Conservation (phyloP, 495 filamentous ascomycete species). For the Xylaria grammica region DNA sequence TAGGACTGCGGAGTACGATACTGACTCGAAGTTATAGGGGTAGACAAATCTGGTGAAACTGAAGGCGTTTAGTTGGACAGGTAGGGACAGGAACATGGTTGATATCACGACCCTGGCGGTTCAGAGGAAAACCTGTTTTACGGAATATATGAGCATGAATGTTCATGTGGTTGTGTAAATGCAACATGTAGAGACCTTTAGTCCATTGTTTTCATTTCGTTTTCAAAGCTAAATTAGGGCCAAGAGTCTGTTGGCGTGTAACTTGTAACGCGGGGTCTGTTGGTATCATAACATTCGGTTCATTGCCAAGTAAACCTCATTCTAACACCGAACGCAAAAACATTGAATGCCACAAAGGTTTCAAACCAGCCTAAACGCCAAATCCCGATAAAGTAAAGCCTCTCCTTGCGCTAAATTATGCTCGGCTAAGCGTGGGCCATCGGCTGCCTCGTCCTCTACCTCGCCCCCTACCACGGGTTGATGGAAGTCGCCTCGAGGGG, state of each 20-base stretch:
- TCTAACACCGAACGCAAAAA: neutral
- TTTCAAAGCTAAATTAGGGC: neutral
- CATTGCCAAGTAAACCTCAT: neutral
- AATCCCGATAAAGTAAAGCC: neutral
- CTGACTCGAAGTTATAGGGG: too few species aligned
- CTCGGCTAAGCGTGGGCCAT: slow-evolving; percentile 12
- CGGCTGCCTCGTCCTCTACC: slow-evolving; percentile 27
- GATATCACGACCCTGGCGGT: too few species aligned
- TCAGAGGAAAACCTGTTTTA: too few species aligned
- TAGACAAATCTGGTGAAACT: too few species aligned
- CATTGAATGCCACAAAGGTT: too few species aligned
- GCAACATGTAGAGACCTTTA: too few species aligned
- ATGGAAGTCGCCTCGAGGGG: slow-evolving; percentile 5
- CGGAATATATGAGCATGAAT: too few species aligned
- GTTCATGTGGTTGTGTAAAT: too few species aligned
- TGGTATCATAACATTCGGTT: neutral
- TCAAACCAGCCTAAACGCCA: neutral
- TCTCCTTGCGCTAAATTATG: neutral
- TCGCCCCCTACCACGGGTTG: slow-evolving; percentile 25
- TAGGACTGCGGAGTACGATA: too few species aligned
- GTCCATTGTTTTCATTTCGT: neutral
- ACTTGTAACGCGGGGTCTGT: neutral
- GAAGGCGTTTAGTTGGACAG: too few species aligned
- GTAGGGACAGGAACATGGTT: too few species aligned
- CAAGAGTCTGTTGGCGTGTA: neutral